Conservation (phyloP, 768 basidiomycete genomes). For the Trametes punicea region DNA sequence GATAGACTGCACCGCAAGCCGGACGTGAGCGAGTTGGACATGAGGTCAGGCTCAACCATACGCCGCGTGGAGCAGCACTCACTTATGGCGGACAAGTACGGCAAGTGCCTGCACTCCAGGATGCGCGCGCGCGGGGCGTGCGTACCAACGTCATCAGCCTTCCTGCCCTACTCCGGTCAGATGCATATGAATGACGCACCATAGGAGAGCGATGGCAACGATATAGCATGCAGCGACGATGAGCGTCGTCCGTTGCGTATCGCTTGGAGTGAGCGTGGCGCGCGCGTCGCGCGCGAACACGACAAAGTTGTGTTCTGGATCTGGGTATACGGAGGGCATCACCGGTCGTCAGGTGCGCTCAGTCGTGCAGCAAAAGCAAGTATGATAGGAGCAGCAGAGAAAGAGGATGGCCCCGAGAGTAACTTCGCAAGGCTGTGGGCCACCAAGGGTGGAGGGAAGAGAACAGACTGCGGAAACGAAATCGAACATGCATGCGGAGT, state of each 20-base stretch:
- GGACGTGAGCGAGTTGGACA: not conserved
- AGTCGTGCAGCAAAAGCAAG: constrained; percentile 4
- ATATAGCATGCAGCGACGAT: constrained; percentile 80
- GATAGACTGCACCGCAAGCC: constrained; percentile 64
- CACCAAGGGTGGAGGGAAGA: not conserved
- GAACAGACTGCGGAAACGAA: not conserved
- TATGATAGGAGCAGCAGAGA: constrained; percentile 8
- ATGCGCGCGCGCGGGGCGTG: not conserved
- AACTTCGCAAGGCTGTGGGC: constrained; percentile 14
- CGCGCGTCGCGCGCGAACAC: constrained; percentile 28
- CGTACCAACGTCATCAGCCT: not conserved
- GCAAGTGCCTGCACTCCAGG: constrained; percentile 61
- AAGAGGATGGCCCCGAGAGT: not conserved
- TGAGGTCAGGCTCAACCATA: not conserved
- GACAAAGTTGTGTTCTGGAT: constrained; percentile 24
- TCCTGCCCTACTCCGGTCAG: not conserved
- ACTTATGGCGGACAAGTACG: constrained; percentile 70
- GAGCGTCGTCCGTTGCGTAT: constrained; percentile 70
- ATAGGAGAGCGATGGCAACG: constrained; percentile 72
- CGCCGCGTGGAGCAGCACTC: constrained; percentile 32
- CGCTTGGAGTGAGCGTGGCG: constrained; percentile 53
- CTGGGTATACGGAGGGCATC: constrained; percentile 16
- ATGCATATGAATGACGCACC: constrained; percentile 44
- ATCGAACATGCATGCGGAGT: constrained; percentile 4
- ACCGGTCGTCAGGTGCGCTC: constrained; percentile 11